phyloP scores from a whole-genome alignment of 202 grass and related monocot species.

The Carex sylvatica region DNA sequence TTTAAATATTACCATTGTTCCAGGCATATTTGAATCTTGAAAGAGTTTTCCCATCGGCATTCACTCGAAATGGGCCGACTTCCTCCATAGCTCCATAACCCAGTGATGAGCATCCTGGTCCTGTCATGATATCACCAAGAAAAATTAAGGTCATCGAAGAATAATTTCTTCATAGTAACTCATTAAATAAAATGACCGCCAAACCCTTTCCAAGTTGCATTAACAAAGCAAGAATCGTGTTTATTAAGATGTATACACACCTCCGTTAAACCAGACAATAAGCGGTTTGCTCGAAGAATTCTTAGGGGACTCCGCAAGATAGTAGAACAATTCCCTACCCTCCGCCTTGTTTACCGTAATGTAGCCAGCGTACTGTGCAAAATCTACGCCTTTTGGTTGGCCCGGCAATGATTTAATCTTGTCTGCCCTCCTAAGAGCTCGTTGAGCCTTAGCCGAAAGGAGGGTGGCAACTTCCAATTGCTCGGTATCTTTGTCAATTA shows the following conservation, averaged over 20 bases:
- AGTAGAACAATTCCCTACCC: slow-evolving; percentile 67
- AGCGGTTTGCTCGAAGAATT: slow-evolving; percentile 49
- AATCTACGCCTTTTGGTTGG: slow-evolving; percentile 47
- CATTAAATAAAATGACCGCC: neutral
- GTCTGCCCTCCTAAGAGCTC: slow-evolving; percentile 40
- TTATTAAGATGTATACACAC: slow-evolving; percentile 22
- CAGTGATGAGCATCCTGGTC: slow-evolving; percentile 57
- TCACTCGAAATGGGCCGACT: slow-evolving; percentile 71
- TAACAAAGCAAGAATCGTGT: neutral
- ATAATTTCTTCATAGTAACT: neutral
- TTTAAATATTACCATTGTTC: slow-evolving; percentile 46
- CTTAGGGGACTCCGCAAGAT: slow-evolving; percentile 52
- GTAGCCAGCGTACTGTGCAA: slow-evolving; percentile 61
- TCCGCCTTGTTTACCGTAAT: slow-evolving; percentile 43
- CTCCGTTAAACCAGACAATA: slow-evolving; percentile 74
- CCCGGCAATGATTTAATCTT: slow-evolving; percentile 45
- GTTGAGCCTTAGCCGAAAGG: neutral
- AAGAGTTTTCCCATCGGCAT: slow-evolving; percentile 55
- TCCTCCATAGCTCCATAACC: slow-evolving; percentile 51
- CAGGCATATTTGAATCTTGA: slow-evolving; percentile 46
- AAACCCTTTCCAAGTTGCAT: neutral
- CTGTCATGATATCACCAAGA: slow-evolving; percentile 8
- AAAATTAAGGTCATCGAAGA: neutral
- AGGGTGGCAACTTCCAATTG: neutral
- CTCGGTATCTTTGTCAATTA: neutral